These are phyloP conservation scores for Vaccinium darrowii DNA, from an alignment of 148 eudicot genomes.

Conservation along the genomic window DNA sequence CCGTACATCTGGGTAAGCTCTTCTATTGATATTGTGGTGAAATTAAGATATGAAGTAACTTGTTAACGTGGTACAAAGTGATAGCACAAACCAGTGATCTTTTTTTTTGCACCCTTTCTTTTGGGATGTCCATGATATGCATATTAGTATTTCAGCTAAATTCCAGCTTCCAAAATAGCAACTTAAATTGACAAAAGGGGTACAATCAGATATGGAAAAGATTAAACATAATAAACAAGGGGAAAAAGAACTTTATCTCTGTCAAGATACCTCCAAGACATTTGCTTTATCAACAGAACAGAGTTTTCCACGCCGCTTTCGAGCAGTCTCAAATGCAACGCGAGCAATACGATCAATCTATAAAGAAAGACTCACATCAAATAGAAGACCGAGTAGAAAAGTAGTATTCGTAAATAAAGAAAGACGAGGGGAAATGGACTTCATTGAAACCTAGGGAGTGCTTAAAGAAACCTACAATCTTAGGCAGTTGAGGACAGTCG, in stretches of 20 bases:
- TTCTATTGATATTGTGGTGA: not conserved
- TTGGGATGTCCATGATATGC: not conserved
- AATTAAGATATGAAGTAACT: not conserved
- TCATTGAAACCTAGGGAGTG: not conserved
- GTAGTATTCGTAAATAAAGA: not conserved
- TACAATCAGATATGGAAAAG: not conserved
- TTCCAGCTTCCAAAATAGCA: not conserved
- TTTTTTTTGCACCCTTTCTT: not conserved
- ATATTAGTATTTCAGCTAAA: not conserved
- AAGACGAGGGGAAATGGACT: not conserved
- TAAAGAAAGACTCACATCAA: not conserved
- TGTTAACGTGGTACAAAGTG: not conserved
- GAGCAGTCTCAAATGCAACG: constrained; percentile 92
- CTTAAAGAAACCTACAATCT: not conserved
- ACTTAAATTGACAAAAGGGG: not conserved
- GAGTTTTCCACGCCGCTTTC: constrained; percentile 84
- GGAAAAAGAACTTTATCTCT: not conserved
- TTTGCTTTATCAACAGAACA: constrained; percentile 99
- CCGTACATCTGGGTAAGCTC: not conserved
- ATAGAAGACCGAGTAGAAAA: not conserved
- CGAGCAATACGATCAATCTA: constrained; percentile 98
- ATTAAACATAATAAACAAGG: not conserved
- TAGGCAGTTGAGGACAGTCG: not conserved
- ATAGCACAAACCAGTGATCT: not conserved
- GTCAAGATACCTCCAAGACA: constrained; percentile 59